Conservation (phyloP, 257 asterid species). For the Catharanthus roseus region DNA sequence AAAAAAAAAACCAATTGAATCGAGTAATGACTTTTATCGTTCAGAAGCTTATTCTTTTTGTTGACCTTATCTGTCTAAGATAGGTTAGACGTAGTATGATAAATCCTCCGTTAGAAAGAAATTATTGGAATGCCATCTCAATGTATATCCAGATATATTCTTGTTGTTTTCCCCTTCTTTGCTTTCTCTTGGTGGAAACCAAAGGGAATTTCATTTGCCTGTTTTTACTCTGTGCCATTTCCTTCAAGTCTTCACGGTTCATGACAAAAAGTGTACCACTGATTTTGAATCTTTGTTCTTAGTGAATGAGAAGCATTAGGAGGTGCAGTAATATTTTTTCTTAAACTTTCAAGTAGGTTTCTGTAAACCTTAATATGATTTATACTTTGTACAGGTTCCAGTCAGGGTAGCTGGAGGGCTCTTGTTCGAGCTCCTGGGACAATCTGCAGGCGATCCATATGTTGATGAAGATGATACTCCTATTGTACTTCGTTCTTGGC, state of each 20-base stretch:
- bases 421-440: conserved; percentile 92
- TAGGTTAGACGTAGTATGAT: background rate
- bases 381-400: conserved; percentile 59
- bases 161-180: background rate
- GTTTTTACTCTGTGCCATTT: background rate
- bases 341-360: background rate
- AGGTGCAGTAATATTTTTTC: background rate
- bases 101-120: background rate
- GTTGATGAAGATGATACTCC: conserved; percentile 87
- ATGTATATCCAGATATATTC: background rate
- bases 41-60: background rate
- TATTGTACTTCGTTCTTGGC: conserved; percentile 91
- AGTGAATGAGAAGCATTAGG: background rate
- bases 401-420: conserved; percentile 96
- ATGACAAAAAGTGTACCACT: background rate
- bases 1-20: background rate
- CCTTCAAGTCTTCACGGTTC: background rate
- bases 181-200: background rate
- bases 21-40: background rate
- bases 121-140: background rate
- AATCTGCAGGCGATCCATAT: conserved; percentile 90
- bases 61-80: background rate
- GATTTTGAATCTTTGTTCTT: background rate
- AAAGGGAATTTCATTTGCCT: background rate
- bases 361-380: conserved; percentile 3